Percentiles rank a stretch among this genome's conserved stretches.
phyloP scores from a whole-genome alignment of 768 basidiomycete genomes.

The Calocera cornea region DNA sequence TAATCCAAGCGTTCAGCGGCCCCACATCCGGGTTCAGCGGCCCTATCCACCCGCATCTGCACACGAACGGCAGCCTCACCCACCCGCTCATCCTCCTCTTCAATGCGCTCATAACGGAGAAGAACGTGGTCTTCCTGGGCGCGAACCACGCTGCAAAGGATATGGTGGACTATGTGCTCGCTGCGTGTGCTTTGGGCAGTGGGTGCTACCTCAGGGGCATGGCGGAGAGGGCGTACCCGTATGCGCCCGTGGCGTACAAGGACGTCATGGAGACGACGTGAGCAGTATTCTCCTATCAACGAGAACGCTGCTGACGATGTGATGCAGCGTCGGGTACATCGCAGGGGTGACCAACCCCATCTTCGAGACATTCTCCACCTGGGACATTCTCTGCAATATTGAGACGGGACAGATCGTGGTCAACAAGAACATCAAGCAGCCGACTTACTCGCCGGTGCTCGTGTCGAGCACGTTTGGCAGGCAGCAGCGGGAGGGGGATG shows the following conservation, averaged over 20 bases:
- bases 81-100: conserved; percentile 91
- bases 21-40: conserved; percentile 47
- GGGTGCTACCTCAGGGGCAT: conserved; percentile 80
- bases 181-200: conserved; percentile 84
- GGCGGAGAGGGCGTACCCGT: conserved; percentile 86
- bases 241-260: conserved; percentile 62
- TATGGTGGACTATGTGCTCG: conserved; percentile 82
- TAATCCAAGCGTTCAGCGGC: conserved; percentile 71
- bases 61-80: conserved; percentile 78
- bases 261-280: conserved; percentile 45
- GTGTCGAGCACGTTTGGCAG: background rate
- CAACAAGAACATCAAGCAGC: conserved; percentile 55
- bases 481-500: background rate
- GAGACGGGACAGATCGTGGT: conserved; percentile 76
- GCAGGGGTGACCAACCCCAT: conserved; percentile 97
- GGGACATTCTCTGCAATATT: conserved; percentile 92
- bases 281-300: conserved; percentile 21
- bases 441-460: conserved; percentile 26
- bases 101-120: conserved; percentile 89
- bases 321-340: conserved; percentile 70
- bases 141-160: conserved; percentile 79
- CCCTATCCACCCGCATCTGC: conserved; percentile 79
- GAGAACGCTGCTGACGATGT: background rate
- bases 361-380: conserved; percentile 71
- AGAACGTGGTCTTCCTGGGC: conserved; percentile 91